Base-by-base conservation (phyloP, 225 moss, liverwort and hornwort genomes). In the Antitrichia curtipendula region DNA sequence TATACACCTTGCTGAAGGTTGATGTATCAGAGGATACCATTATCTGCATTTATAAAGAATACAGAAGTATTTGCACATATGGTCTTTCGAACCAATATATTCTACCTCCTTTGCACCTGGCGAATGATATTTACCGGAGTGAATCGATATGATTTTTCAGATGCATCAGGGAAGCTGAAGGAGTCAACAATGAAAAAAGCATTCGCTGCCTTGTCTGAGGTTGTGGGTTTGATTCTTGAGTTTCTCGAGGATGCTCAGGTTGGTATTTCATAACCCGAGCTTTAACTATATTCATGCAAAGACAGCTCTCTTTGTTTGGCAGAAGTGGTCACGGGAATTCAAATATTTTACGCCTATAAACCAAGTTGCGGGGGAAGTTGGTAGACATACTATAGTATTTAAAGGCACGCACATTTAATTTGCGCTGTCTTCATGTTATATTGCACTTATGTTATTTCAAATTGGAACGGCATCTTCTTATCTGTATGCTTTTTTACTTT, bases 171-270 rank as follows among this genome's bases (percentile, higher is more conserved):
- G 73, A 87, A 90, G 81, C 86, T 95, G 88, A 89, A 91, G 75
- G 94, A 96, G 85, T 89, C 87, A 76, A 89, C 94, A n/a, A 65
- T 92, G 90, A 91, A 94, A 87, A 95, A 89, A 81, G 92, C 91
- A 34, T 71, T 96, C 70, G 88, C 92, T 77, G 95, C 93, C 28
- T 74, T 99, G 78, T 93, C 95, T 89, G 97, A 99, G 87, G 93
- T 95, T 82, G 90, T 97, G 38, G 97, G 95, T 53, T 85, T 94
- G 85, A 87, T 96, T 75, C 85, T 99, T 59, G 95, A 96, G 92
- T 93, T 99, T 88, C 94, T 99, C 34, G 96, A 96, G 88, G 97
- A 95, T 89, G 96, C 99, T 65, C 90, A 97, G 97, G 96, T 96
- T 87, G 75, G 88, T 84, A 53, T 52, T 52, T 88, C 52, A 45